Conservation (phyloP, 1,139 yeast species). For the Suhomyces yuchorum region DNA sequence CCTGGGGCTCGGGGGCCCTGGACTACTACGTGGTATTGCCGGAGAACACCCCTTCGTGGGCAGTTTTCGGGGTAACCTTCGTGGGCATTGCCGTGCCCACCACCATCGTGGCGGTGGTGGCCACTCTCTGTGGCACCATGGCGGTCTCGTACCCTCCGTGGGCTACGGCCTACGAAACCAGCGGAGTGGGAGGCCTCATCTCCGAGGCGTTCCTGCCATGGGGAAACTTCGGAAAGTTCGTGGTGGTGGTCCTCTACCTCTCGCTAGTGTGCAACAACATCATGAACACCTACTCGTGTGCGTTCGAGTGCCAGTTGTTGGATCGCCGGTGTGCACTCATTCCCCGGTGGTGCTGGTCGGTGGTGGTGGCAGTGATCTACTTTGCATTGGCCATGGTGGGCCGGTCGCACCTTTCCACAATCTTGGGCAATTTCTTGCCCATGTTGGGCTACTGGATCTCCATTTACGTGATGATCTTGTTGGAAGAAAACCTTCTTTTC, state of each 20-base stretch:
- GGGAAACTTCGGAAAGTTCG: constrained; percentile 34
- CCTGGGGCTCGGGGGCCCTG: constrained; percentile 35
- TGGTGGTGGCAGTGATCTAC: constrained; percentile 23
- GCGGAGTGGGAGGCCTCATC: constrained; percentile 31
- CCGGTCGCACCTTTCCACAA: constrained; percentile 24
- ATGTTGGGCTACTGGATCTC: constrained; percentile 36
- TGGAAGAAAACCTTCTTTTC: constrained; percentile 30
- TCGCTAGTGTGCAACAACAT: constrained; percentile 42
- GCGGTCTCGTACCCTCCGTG: constrained; percentile 29
- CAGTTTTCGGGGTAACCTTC: constrained; percentile 26
- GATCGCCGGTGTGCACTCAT: constrained; percentile 22
- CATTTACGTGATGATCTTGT: constrained; percentile 26
- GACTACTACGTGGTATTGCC: constrained; percentile 32
- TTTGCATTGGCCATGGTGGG: constrained; percentile 28
- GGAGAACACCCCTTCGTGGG: constrained; percentile 22
- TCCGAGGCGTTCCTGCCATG: constrained; percentile 26
- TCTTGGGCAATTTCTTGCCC: constrained; percentile 29
- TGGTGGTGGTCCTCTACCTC: constrained; percentile 35
- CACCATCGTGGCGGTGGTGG: constrained; percentile 29
- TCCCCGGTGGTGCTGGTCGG: constrained; percentile 33
- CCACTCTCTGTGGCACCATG: constrained; percentile 27
- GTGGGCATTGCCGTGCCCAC: constrained; percentile 29
- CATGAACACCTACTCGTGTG: constrained; percentile 33
- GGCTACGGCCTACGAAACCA: constrained; percentile 23
- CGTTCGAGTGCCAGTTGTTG: constrained; percentile 29